Base-by-base conservation (phyloP, 2,329 filamentous ascomycete genomes). In the Xylariales sp. region DNA sequence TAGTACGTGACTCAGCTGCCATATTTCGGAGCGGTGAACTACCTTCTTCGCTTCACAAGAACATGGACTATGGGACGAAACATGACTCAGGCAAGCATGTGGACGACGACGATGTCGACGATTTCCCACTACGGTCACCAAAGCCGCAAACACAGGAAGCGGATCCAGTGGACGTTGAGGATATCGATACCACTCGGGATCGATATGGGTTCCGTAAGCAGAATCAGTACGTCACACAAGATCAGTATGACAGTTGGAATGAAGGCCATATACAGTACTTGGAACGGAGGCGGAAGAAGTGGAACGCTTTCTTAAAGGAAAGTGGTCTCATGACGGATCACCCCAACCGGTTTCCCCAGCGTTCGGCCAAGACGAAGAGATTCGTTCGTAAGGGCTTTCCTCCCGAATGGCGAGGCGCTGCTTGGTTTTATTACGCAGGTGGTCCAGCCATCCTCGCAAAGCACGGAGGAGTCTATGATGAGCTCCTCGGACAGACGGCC, bases 391-490 rank as follows among this genome's bases (percentile, higher is more conserved):
- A 96, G 63, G 91, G 91, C 12, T 91, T 96, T 37, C 91, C 91
- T 3, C 88, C 90, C 0, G 88, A 95, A 50, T 95, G 89, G 81
- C 80, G 91, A 55, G 91, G 91, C n/a, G 85, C 87, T 5, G 91
- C 91, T 33, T 97, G 91, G 91, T 97, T 95, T 62, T 96, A 86
- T 67, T 97, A 96, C 59, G 88, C 89, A 9, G 88, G 88, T 15
- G 91, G 91, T 1, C 88, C 88, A 18, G 80, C 82, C 33, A 84
- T 88, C 50, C 62, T 95, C 45, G 77, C 80, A 38, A 84, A 87
- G 55, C 78, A 94, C 52, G 76, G 80, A 4, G 87, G 87, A 1
- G 68, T 91, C 12, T 97, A 96, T 59, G 76, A 81, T 39, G 73
- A 80, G 39, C 68, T 94, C 28, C 69, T 93, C 22, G 69, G 75